A percentile compares a stretch with the other conserved stretches of the same genome.
These are phyloP conservation scores for Helotiales sp. DNA, from an alignment of 2,329 filamentous ascomycete genomes.

Conservation along the genomic window DNA sequence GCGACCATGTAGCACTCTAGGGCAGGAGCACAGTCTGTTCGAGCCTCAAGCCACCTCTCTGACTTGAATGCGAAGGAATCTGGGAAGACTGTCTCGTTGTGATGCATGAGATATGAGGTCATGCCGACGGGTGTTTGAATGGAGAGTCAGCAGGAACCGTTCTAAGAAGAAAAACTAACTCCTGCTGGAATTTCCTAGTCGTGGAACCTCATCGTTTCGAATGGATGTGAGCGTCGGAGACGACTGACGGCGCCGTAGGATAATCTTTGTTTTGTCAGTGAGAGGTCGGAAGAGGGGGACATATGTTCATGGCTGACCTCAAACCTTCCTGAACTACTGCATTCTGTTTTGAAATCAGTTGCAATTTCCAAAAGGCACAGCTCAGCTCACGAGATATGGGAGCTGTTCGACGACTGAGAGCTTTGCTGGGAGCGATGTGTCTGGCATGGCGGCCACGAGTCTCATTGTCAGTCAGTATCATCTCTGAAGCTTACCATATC, in stretches of 20 bases:
- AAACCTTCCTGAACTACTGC: constrained; percentile 18
- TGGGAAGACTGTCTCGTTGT: constrained; percentile 32
- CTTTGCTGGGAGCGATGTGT: constrained; percentile 4
- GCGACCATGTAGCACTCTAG: constrained; percentile 34
- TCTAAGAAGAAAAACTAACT: background rate
- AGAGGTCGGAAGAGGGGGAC: background rate
- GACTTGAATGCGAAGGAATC: constrained; percentile 29
- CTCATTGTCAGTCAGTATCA: background rate
- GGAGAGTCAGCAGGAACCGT: background rate
- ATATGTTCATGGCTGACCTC: constrained; percentile 4
- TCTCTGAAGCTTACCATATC: background rate
- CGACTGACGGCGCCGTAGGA: constrained; percentile 29
- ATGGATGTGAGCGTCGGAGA: constrained; percentile 23
- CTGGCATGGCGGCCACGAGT: constrained; percentile 18
- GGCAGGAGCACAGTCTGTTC: constrained; percentile 28
- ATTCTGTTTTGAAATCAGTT: background rate
- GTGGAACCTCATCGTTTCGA: constrained; percentile 20
- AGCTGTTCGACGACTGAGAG: constrained; percentile 35
- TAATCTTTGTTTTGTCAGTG: constrained; percentile 21
- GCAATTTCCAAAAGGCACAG: background rate
- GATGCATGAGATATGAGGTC: constrained; percentile 32
- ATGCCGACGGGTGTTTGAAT: constrained; percentile 43
- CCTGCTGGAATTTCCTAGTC: constrained; percentile 29
- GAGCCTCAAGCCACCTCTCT: constrained; percentile 37
- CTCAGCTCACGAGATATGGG: constrained; percentile 28